Conservation (phyloP, 2,329 filamentous ascomycete genomes). For the Fusarium citri region DNA sequence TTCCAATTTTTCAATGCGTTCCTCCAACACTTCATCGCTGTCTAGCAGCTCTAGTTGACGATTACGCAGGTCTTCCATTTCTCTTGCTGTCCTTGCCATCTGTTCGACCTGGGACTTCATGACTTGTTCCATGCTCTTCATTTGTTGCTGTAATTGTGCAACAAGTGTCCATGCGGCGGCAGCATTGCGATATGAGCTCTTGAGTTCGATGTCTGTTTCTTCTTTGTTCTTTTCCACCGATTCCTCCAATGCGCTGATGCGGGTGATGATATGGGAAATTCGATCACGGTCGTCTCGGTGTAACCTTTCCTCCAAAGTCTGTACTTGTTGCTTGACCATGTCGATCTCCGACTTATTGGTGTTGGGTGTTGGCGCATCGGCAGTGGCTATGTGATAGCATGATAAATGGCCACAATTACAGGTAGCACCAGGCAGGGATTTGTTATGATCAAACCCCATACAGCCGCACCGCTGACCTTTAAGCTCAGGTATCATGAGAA, state of each 20-base stretch:
- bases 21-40: conserved; percentile 64
- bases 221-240: conserved; percentile 63
- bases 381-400: conserved; percentile 67
- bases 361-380: conserved; percentile 62
- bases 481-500: conserved; percentile 66
- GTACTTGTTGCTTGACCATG: conserved; percentile 44
- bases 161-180: conserved; percentile 66
- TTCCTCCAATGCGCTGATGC: conserved; percentile 66
- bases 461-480: conserved; percentile 70
- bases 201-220: conserved; percentile 64
- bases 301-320: conserved; percentile 51
- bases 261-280: conserved; percentile 54
- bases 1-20: conserved; percentile 64
- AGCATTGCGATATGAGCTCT: conserved; percentile 66
- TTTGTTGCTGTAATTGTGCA: conserved; percentile 56
- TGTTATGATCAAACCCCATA: conserved; percentile 67
- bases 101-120: conserved; percentile 56
- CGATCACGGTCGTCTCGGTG: conserved; percentile 51
- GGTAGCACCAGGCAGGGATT: conserved; percentile 62
- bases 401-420: conserved; percentile 71
- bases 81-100: conserved; percentile 54
- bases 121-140: conserved; percentile 52
- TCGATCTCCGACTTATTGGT: conserved; percentile 56
- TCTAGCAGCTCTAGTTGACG: conserved; percentile 63
- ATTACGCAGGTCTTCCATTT: conserved; percentile 59